Percentiles rank a stretch among this genome's conserved stretches.
phyloP scores from a whole-genome alignment of 1,284 basidiomycete species.

The Puccinia coronata region DNA sequence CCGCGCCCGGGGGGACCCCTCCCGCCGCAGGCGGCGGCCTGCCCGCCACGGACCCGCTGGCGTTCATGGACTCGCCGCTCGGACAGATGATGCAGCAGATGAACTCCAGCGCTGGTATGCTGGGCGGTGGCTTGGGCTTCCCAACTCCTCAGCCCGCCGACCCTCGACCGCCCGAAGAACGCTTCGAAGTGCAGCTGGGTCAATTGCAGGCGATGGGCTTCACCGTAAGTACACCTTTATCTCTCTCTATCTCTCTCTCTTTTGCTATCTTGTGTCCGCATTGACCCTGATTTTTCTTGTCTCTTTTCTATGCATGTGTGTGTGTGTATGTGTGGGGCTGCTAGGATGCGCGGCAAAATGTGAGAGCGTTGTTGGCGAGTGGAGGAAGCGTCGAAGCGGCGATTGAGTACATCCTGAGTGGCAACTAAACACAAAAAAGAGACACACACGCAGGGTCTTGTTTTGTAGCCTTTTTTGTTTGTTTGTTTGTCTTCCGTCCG shows the following conservation, averaged over 20 bases:
- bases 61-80: constrained; percentile 48
- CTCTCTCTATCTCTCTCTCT: background rate
- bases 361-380: constrained; percentile 80
- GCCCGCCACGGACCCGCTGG: constrained; percentile 51
- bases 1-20: constrained; percentile 53
- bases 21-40: constrained; percentile 54
- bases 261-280: background rate
- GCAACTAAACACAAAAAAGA: constrained; percentile 55
- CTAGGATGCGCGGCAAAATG: constrained; percentile 75
- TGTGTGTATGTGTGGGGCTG: no score
- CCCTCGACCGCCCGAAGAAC: constrained; percentile 75
- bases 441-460: no score
- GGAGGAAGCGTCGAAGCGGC: constrained; percentile 85
- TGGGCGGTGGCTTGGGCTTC: constrained; percentile 55
- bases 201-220: constrained; percentile 60
- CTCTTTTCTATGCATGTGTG: constrained; percentile 23
- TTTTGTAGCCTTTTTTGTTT: no score
- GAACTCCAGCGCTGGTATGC: constrained; percentile 52
- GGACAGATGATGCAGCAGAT: constrained; percentile 52
- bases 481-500: no score
- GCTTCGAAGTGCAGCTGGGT: constrained; percentile 76
- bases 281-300: constrained; percentile 49
- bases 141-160: constrained; percentile 65
- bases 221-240: constrained; percentile 51
- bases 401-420: constrained; percentile 82